Percentiles rank a stretch among this genome's conserved stretches.
Conservation (phyloP, 257 asterid genomes). For the Penstemon newberryi region DNA sequence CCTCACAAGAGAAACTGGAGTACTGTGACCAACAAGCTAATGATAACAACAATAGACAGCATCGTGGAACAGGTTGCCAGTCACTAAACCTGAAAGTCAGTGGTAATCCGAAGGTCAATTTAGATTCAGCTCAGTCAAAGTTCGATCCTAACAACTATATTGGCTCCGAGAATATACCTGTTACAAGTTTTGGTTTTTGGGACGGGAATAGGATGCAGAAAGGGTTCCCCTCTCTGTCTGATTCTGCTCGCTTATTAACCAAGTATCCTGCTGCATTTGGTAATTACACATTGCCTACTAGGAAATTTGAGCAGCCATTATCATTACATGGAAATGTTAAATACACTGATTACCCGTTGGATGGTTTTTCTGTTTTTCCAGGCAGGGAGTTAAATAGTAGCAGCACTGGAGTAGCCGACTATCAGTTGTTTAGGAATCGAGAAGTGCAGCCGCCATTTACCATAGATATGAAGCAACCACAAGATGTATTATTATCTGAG, state of each 20-base stretch:
- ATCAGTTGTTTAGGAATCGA: slow-evolving; percentile 42
- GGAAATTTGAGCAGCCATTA: slow-evolving; percentile 44
- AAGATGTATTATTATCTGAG: slow-evolving; percentile 46
- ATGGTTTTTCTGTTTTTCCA: slow-evolving; percentile 48
- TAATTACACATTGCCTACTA: slow-evolving; percentile 43
- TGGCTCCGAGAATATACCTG: slow-evolving; percentile 46
- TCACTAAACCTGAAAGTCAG: slow-evolving; percentile 39
- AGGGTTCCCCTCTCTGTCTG: slow-evolving; percentile 54
- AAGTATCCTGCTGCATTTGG: slow-evolving; percentile 78
- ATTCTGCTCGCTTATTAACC: slow-evolving; percentile 58
- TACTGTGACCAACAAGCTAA: slow-evolving; percentile 32
- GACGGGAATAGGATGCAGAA: slow-evolving; percentile 46
- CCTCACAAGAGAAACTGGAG: slow-evolving; percentile 52
- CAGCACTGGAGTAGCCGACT: slow-evolving; percentile 38
- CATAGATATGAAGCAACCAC: slow-evolving; percentile 56
- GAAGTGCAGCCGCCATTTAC: slow-evolving; percentile 56
- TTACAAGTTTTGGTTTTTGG: slow-evolving; percentile 52
- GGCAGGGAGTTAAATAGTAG: slow-evolving; percentile 44
- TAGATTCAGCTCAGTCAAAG: slow-evolving; percentile 40
- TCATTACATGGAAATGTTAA: slow-evolving; percentile 36
- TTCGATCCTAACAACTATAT: slow-evolving; percentile 40
- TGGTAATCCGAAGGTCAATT: slow-evolving; percentile 38
- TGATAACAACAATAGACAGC: slow-evolving; percentile 20
- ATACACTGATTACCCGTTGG: slow-evolving; percentile 39
- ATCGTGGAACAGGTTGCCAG: slow-evolving; percentile 34